Base-by-base conservation (phyloP, 202 grass and related monocot genomes). In the Schoenoplectus triqueter region DNA sequence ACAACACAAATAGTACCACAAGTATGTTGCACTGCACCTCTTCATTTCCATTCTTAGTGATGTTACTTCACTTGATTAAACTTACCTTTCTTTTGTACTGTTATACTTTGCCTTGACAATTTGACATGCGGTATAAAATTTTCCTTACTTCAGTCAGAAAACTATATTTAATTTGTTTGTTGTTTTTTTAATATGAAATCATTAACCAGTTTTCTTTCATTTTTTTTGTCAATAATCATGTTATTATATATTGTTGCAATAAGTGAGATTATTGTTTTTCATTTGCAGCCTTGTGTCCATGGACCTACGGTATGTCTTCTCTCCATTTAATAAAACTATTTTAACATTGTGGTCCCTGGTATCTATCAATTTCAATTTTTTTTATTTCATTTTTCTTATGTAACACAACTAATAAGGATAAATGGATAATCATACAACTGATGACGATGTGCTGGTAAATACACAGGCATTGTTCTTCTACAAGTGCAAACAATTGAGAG, bases 271-370 rank as follows among this genome's bases (percentile, higher is more conserved):
- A 8, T 19, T 9, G 8, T 11, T 73, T 49, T 46, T 68, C 0
- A 4, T 18, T 31, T 84, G 15, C 92, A 94, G 92, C 84, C 62
- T 57, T 94, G 94, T 88, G 19, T 87, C 65, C 1, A 47, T 6
- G 90, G 85, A 14, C 94, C 94, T 6, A 94, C 90, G 88, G 94
- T 97, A 94, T 73, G n/a, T 80, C 10, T 13, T 10, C 15, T 51
- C 8, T 21, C 17, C 17, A 21, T 52, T 51, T 73, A 1, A 73
- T 44, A 10, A 41, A 62, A 9, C 1, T 5, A 6, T 86, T 10
- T 45, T 60, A 20, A 0, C 17, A 45, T 41, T 82, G 54, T 20
- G 14, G 45, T 69, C 5, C 73, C 10, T 78, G 6, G 5, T 6
- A 78, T 41, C 13, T 57, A 55, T 54, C 74, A 73, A 50, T 1